Evolutionary conservation across 805 yeast genomes (phyloP).

Genomic region (Kodamaea restingae): DNA sequence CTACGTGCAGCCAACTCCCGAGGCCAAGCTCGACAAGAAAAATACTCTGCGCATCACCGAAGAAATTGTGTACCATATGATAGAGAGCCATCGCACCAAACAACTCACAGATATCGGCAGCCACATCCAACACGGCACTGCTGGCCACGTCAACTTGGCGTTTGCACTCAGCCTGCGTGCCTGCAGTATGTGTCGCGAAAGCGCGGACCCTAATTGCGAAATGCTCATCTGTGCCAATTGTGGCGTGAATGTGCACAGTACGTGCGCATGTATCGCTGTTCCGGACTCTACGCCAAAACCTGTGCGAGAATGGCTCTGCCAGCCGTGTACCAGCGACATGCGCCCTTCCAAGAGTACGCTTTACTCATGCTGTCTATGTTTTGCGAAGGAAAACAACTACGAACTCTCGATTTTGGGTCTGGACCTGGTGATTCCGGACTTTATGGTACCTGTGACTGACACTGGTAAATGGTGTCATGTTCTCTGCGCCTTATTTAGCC

Average conservation of each 20-base stretch:
- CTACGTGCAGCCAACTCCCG: conserved; percentile 16
- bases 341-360: conserved; percentile 55
- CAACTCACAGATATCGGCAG: conserved; percentile 28
- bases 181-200: conserved; percentile 58
- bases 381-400: conserved; percentile 46
- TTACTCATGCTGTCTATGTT: conserved; percentile 67
- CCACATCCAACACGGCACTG: conserved; percentile 13
- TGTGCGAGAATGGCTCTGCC: conserved; percentile 67
- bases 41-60: conserved; percentile 13
- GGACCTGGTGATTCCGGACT: conserved; percentile 49
- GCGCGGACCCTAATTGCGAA: conserved; percentile 26
- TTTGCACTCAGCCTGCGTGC: conserved; percentile 25
- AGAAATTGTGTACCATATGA: conserved; percentile 13
- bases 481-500: conserved; percentile 59
- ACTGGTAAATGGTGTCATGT: conserved; percentile 75
- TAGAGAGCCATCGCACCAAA: conserved; percentile 16
- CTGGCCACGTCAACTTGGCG: conserved; percentile 13
- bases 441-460: conserved; percentile 59
- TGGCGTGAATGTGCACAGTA: conserved; percentile 63
- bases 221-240: conserved; percentile 59
- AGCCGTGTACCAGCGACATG: conserved; percentile 67
- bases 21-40: conserved; percentile 19
- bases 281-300: conserved; percentile 21
- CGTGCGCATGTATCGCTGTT: conserved; percentile 55
- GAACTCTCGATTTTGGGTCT: conserved; percentile 43